Conservation (phyloP, 805 yeast species). For the Ogataea nonfermentans region DNA sequence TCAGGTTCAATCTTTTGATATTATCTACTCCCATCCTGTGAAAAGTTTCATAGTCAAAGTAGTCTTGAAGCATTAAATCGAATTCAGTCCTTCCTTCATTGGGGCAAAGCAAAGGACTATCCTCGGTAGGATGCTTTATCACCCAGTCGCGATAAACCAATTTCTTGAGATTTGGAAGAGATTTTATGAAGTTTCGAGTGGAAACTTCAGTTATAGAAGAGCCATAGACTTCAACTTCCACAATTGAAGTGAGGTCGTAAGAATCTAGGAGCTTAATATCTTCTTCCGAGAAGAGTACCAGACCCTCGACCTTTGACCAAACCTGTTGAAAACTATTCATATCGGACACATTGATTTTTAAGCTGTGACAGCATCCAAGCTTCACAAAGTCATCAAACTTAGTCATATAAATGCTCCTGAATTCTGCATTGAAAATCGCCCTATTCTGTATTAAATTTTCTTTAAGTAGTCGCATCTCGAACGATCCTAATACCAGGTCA, state of each 20-base stretch:
- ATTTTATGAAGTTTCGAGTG: neutral
- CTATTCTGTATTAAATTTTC: neutral
- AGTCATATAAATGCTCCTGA: neutral
- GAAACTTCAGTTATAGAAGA: neutral
- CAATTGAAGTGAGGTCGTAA: neutral
- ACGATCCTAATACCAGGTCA: slow-evolving; percentile 1
- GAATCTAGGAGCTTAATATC: neutral
- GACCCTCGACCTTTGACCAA: neutral
- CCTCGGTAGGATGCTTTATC: neutral
- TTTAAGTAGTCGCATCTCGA: slow-evolving; percentile 6
- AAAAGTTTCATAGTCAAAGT: slow-evolving; percentile 4
- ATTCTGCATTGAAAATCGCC: neutral
- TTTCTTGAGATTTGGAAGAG: slow-evolving; percentile 1
- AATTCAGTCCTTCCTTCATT: slow-evolving; percentile 2
- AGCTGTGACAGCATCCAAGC: neutral
- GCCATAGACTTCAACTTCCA: slow-evolving; percentile 10
- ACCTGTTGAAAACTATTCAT: neutral
- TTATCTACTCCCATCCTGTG: slow-evolving; percentile 7
- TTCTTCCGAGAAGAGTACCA: neutral
- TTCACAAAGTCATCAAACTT: neutral
- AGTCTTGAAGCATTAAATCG: slow-evolving; percentile 8
- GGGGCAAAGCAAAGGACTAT: slow-evolving; percentile 2
- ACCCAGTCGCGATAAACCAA: slow-evolving; percentile 9
- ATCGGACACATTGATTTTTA: neutral
- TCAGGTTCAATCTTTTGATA: slow-evolving; percentile 13